Percentiles rank a stretch among this genome's conserved stretches.
These are phyloP conservation scores for Phaeotremella skinneri DNA, from an alignment of 768 basidiomycete genomes.

Conservation along the genomic window DNA sequence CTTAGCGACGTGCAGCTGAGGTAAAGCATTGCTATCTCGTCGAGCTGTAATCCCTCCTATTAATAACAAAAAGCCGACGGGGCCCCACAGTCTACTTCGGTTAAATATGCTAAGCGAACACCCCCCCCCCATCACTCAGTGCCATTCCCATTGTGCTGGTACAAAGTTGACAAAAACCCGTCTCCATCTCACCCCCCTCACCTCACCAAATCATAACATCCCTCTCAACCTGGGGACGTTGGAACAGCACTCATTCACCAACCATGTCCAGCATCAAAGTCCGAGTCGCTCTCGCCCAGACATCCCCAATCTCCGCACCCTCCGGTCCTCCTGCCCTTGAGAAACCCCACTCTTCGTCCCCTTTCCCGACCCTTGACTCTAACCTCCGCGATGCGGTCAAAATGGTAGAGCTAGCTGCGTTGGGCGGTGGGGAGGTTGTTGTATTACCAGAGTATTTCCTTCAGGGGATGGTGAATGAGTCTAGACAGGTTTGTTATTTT, in stretches of 20 bases:
- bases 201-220: neutral
- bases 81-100: too few species aligned
- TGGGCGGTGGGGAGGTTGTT: constrained; percentile 21
- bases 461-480: constrained; percentile 25
- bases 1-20: too few species aligned
- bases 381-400: constrained; percentile 20
- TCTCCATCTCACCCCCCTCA: too few species aligned
- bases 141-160: too few species aligned
- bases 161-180: too few species aligned
- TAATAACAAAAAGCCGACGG: too few species aligned
- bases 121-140: too few species aligned
- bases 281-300: constrained; percentile 39
- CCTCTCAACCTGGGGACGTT: too few species aligned
- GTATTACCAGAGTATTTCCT: constrained; percentile 37
- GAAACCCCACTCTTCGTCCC: constrained; percentile 19
- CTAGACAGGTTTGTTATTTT: constrained; percentile 18
- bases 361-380: constrained; percentile 24
- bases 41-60: too few species aligned
- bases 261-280: constrained; percentile 9
- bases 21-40: too few species aligned
- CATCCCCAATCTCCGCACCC: constrained; percentile 26
- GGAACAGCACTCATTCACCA: too few species aligned
- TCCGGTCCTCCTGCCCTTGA: constrained; percentile 18
- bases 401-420: constrained; percentile 9
- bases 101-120: too few species aligned